These are phyloP conservation scores for Venturia pyrina DNA, from an alignment of 2,329 filamentous ascomycete species.

Conservation along the genomic window DNA sequence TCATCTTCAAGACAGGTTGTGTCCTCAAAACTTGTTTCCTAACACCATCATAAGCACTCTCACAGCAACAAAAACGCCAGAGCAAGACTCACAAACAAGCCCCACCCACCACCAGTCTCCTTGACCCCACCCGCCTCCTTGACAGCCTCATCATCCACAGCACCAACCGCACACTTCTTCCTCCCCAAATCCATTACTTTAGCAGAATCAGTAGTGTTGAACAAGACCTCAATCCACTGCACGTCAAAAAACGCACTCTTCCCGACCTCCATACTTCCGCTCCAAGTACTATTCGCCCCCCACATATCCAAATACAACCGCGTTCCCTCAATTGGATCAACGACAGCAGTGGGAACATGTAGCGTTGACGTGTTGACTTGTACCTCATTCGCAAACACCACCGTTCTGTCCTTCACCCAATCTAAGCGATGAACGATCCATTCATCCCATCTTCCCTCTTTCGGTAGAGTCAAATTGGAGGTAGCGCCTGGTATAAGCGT, in stretches of 20 bases:
- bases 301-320: constrained; percentile 44
- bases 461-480: constrained; percentile 24
- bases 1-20: too few relatives aligned
- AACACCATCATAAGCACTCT: not conserved
- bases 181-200: not conserved
- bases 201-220: constrained; percentile 25
- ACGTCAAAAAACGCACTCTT: constrained; percentile 47
- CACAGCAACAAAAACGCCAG: not conserved
- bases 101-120: not conserved
- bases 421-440: constrained; percentile 53
- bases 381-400: constrained; percentile 46
- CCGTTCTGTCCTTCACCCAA: constrained; percentile 44
- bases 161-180: not conserved
- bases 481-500: constrained; percentile 37
- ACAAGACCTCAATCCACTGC: constrained; percentile 54
- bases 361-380: constrained; percentile 44
- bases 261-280: constrained; percentile 45
- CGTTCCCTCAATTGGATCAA: constrained; percentile 31
- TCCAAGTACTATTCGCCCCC: constrained; percentile 51
- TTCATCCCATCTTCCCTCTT: constrained; percentile 40
- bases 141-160: not conserved
- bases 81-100: not conserved
- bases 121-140: not conserved
- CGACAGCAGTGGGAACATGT: constrained; percentile 35
- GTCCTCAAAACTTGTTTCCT: too few relatives aligned